Percentiles rank a stretch among this genome's conserved stretches.
Evolutionary conservation across 495 filamentous ascomycete species (phyloP).

Genomic region (Ascobolus immersus): DNA sequence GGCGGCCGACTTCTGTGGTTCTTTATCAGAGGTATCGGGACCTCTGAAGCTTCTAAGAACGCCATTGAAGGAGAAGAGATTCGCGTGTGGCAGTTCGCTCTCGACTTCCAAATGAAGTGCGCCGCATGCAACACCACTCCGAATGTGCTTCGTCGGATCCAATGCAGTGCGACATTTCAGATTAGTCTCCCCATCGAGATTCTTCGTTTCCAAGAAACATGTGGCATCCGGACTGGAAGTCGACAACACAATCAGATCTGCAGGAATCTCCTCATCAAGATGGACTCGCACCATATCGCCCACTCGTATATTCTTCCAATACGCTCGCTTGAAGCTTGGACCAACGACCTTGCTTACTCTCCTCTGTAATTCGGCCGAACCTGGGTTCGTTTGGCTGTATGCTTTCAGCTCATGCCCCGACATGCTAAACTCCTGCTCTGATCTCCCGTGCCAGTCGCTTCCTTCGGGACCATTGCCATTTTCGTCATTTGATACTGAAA

Average conservation of each 20-base stretch:
- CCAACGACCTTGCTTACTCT: no score
- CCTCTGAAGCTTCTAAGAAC: constrained; percentile 52
- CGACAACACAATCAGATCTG: constrained; percentile 83
- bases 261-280: constrained; percentile 85
- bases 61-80: constrained; percentile 79
- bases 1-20: no score
- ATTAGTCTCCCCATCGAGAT: constrained; percentile 93
- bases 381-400: no score
- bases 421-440: no score
- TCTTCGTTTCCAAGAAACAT: constrained; percentile 96
- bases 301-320: constrained; percentile 88
- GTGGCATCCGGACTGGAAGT: constrained; percentile 86
- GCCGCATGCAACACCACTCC: constrained; percentile 82
- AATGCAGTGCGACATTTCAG: constrained; percentile 84
- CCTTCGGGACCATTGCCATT: constrained; percentile 6
- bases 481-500: no score
- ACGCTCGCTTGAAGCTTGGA: constrained; percentile 73
- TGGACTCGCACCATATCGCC: constrained; percentile 94
- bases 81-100: constrained; percentile 74
- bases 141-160: constrained; percentile 56
- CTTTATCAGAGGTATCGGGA: constrained; percentile 32
- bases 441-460: no score
- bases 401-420: no score
- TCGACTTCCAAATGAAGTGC: constrained; percentile 64
- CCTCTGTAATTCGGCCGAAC: no score